These are phyloP conservation scores for Allantophomopsis cytisporea DNA, from an alignment of 2,329 filamentous ascomycete genomes.

Conservation along the genomic window DNA sequence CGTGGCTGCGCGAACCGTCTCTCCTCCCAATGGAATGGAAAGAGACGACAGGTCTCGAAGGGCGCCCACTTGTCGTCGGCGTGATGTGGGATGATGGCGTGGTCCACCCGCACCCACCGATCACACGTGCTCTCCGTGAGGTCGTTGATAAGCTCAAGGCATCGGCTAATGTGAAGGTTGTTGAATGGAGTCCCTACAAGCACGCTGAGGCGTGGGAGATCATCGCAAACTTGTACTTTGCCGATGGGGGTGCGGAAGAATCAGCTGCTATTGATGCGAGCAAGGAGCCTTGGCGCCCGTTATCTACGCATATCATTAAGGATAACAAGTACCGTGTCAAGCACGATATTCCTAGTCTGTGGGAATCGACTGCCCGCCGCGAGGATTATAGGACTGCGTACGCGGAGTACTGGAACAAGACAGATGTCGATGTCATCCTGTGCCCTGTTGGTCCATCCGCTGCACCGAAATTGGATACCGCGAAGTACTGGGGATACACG, in stretches of 20 bases:
- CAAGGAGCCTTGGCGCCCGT: conserved; percentile 42
- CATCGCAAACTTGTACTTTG: conserved; percentile 38
- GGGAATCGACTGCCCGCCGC: conserved; percentile 23
- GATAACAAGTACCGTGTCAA: conserved; percentile 30
- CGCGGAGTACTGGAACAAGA: conserved; percentile 12
- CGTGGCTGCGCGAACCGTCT: conserved; percentile 37
- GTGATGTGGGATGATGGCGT: conserved; percentile 45
- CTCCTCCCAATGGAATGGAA: conserved; percentile 38
- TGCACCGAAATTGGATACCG: conserved; percentile 35
- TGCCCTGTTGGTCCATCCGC: conserved; percentile 41
- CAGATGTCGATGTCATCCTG: conserved; percentile 44
- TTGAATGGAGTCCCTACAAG: conserved; percentile 39
- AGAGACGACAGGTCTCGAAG: conserved; percentile 20
- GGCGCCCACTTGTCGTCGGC: conserved; percentile 42
- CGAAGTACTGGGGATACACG: conserved; percentile 50
- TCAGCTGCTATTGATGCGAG: conserved; percentile 32
- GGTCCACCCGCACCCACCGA: conserved; percentile 44
- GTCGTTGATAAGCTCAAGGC: conserved; percentile 34
- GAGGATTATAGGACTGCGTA: conserved; percentile 19
- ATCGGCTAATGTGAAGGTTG: conserved; percentile 31
- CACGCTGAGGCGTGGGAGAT: conserved; percentile 36
- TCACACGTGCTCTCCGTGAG: conserved; percentile 39
- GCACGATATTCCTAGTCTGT: conserved; percentile 25
- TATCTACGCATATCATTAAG: conserved; percentile 44
- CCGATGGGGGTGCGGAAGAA: conserved; percentile 44